Evolutionary conservation across 2,329 filamentous ascomycete genomes (phyloP).

Genomic region (Trichoderma asperellum): DNA sequence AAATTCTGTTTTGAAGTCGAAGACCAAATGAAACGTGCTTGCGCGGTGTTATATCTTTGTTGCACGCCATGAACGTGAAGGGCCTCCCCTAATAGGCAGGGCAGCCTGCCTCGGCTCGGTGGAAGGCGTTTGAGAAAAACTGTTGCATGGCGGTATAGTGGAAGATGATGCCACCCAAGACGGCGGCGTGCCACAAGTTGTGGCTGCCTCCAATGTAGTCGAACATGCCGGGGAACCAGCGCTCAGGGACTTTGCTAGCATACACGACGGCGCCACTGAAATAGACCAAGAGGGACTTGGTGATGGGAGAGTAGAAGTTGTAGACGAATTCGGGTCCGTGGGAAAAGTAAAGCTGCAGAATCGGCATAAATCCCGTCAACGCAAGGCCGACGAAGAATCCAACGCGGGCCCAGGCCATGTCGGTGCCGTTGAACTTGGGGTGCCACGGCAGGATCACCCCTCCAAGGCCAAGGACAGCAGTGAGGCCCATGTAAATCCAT

Average conservation of each 20-base stretch:
- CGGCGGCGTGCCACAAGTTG: conserved; percentile 96
- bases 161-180: conserved; percentile 93
- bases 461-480: conserved; percentile 77
- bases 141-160: conserved; percentile 96
- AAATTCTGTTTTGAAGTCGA: neutral
- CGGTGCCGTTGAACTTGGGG: conserved; percentile 86
- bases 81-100: conserved; percentile 49
- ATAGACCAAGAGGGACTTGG: conserved; percentile 87
- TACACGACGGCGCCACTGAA: conserved; percentile 83
- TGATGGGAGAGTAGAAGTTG: conserved; percentile 85
- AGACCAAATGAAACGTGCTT: neutral
- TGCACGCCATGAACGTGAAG: neutral
- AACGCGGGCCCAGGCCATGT: conserved; percentile 93
- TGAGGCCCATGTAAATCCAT: conserved; percentile 82
- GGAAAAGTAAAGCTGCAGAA: conserved; percentile 79
- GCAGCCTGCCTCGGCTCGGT: conserved; percentile 65
- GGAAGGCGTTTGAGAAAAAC: conserved; percentile 82
- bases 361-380: conserved; percentile 84
- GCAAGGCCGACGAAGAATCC: conserved; percentile 88
- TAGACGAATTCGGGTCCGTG: conserved; percentile 80
- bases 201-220: conserved; percentile 95
- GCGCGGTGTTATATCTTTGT: neutral
- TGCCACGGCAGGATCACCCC: conserved; percentile 96
- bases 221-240: conserved; percentile 90
- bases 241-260: conserved; percentile 87